phyloP scores from a whole-genome alignment of 495 filamentous ascomycete species.

The Hyaloscypha variabilis region DNA sequence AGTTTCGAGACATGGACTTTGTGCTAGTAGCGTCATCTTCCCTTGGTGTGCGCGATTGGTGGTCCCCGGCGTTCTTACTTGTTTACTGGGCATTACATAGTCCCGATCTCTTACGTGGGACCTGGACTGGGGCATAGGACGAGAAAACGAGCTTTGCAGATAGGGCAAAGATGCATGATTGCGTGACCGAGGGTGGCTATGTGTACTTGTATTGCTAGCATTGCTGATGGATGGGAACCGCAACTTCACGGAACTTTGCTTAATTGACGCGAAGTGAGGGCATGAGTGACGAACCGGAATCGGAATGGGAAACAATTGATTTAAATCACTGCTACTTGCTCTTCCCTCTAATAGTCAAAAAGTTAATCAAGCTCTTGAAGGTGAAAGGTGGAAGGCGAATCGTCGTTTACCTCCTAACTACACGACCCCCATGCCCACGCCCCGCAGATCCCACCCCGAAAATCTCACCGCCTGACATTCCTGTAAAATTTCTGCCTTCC shows the following conservation, averaged over 20 bases:
- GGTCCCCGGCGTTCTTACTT: neutral
- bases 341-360: neutral
- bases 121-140: neutral
- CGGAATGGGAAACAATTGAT: no score
- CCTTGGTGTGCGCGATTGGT: neutral
- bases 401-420: no score
- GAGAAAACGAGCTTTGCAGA: conserved; percentile 1
- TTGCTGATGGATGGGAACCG: neutral
- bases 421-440: neutral
- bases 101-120: neutral
- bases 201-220: conserved; percentile 24
- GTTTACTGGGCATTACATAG: neutral
- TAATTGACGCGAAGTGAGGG: neutral
- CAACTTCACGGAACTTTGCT: neutral
- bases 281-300: neutral
- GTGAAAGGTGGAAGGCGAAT: no score
- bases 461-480: conserved; percentile 6
- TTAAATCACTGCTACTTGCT: neutral
- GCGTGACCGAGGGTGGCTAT: neutral
- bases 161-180: neutral
- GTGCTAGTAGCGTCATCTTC: neutral
- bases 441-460: neutral
- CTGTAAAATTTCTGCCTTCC: conserved; percentile 2
- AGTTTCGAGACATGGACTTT: neutral
- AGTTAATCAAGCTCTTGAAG: neutral